A percentile compares a stretch with the other conserved stretches of the same genome.
These are phyloP conservation scores for Phragmites australis DNA, from an alignment of 176 grass and related monocot genomes.

Conservation along the genomic window DNA sequence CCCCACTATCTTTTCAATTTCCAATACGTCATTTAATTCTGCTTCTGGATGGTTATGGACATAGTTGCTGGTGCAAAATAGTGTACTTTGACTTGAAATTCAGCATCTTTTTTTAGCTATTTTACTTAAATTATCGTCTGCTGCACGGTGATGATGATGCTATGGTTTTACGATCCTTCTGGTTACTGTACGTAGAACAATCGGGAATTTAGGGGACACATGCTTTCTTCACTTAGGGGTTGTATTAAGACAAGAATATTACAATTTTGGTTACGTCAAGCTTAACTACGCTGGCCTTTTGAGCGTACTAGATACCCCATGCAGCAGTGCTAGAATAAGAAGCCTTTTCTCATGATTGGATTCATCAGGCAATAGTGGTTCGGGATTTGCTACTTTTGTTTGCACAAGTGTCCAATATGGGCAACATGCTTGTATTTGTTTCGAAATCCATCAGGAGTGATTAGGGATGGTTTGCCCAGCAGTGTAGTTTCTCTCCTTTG, in stretches of 20 bases:
- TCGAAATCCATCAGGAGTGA: neutral
- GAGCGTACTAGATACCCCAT: conserved; percentile 16
- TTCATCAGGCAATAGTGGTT: neutral
- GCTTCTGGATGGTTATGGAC: conserved; percentile 20
- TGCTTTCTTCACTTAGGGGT: neutral
- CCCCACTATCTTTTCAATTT: neutral
- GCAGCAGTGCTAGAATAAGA: neutral
- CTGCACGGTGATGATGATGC: neutral
- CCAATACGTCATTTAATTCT: neutral
- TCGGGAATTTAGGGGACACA: neutral
- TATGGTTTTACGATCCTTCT: conserved; percentile 3
- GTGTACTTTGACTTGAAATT: neutral
- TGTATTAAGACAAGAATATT: neutral
- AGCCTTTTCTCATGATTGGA: neutral
- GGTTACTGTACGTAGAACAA: neutral
- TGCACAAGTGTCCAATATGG: conserved; percentile 19
- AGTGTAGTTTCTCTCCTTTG: neutral
- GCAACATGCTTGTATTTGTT: neutral
- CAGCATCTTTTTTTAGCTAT: too few relatives aligned
- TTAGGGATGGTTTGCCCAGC: neutral
- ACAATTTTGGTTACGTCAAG: conserved; percentile 3
- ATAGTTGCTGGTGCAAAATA: neutral
- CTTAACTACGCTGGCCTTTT: conserved; percentile 6
- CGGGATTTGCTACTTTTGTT: neutral
- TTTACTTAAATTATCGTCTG: conserved; percentile 1